Evolutionary conservation across 2,329 filamentous ascomycete species (phyloP), one percentile per base, ranked within the genome.

Genomic region (Exutisphaerella laricina): DNA sequence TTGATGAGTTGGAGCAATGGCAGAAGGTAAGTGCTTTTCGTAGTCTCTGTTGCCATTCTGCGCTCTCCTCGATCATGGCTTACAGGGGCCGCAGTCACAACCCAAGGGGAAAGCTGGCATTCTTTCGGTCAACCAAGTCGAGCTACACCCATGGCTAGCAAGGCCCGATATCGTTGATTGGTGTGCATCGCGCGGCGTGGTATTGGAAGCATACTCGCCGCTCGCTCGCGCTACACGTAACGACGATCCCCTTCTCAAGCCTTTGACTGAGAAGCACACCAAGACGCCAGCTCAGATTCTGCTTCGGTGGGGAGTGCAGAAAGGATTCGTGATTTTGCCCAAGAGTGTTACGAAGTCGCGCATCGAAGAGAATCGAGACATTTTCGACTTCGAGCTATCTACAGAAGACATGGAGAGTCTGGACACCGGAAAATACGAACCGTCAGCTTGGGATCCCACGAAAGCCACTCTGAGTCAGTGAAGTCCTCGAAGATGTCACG

Each of bases 81-180:
- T 13, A 38, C 26, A 26, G 25, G 9, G 4, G 6, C 36, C 8
- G 10, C 30, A 59, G 54, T 44, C 52, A 45, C 56, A 57, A 57
- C 37, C 54, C 14, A 44, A 58, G 44, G 82, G 80, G 7, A 81
- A 79, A 53, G 77, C 75, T 3, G 86, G 86, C 17, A 70, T 86
- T 29, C 75, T 95, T 58, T 84, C 82, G 48, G 84, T 95, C 26
- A 88, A 87, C 29, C 89, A 95, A 66, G 88, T 84, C 66, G 89
- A 96, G 67, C 69, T 96, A 8, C 89, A 96, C 65, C 89, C 89
- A 1, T 96, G 88, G 88, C 78, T 88, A 30, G 74, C 80, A 6
- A 74, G 88, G n/a, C 69, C 73, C 16, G 88, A 95, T 58, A 87
- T 96, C 48, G 80, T 82, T 6, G 70, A 77, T 34, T 96, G 88